phyloP scores from a whole-genome alignment of 1,284 basidiomycete genomes.

The Pterulicium gracile region DNA sequence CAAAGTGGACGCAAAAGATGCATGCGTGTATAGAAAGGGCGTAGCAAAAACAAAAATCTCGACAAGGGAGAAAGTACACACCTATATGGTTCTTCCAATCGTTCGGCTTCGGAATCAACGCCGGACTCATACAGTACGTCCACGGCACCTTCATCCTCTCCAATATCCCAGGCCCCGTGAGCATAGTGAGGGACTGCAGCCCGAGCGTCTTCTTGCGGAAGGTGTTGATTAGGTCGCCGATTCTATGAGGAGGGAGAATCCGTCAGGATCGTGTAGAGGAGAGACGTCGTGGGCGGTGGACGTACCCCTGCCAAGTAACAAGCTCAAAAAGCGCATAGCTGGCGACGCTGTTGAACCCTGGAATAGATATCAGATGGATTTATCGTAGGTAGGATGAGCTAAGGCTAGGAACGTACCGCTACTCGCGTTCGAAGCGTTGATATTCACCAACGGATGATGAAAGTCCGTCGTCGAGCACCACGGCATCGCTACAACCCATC shows the following conservation, averaged over 20 bases:
- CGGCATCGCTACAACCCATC: constrained; percentile 42
- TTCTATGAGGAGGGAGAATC: background rate
- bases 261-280: background rate
- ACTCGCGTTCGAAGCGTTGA: constrained; percentile 40
- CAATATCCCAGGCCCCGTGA: constrained; percentile 40
- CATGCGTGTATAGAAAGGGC: no score
- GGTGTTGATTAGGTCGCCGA: constrained; percentile 29
- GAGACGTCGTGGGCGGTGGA: constrained; percentile 21
- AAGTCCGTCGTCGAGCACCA: constrained; percentile 54
- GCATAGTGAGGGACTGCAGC: constrained; percentile 33
- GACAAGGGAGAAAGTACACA: constrained; percentile 17
- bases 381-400: no score
- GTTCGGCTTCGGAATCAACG: constrained; percentile 49
- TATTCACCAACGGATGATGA: constrained; percentile 53
- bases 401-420: constrained; percentile 40
- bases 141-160: constrained; percentile 54
- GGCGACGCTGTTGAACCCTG: constrained; percentile 42
- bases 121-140: constrained; percentile 62
- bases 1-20: no score
- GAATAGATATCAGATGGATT: no score
- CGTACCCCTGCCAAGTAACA: constrained; percentile 47
- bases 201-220: constrained; percentile 44
- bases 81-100: constrained; percentile 57
- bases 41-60: no score
- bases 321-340: constrained; percentile 45